Conservation (phyloP, 2,329 filamentous ascomycete species). For the Fusarium devonianum region DNA sequence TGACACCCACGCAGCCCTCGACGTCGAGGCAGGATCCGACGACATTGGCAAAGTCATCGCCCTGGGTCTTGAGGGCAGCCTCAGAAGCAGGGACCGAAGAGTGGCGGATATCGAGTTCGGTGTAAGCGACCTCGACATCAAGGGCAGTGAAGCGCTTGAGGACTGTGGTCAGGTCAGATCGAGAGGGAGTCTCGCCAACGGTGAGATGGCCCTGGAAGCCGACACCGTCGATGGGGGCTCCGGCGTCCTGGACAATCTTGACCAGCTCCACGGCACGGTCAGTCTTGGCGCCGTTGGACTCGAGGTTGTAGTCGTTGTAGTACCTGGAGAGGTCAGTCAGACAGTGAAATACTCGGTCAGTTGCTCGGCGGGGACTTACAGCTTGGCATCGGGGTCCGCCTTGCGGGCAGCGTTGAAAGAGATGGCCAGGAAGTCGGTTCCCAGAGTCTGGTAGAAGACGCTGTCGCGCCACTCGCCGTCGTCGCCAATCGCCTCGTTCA, state of each 20-base stretch:
- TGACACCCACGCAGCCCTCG: conserved; percentile 52
- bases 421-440: conserved; percentile 63
- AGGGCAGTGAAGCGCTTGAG: conserved; percentile 60
- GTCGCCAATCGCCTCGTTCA: conserved; percentile 69
- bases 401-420: conserved; percentile 64
- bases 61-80: conserved; percentile 54
- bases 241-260: conserved; percentile 53
- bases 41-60: conserved; percentile 53
- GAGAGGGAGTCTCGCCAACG: conserved; percentile 58
- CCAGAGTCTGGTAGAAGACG: conserved; percentile 64
- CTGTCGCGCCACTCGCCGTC: conserved; percentile 60
- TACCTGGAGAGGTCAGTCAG: conserved; percentile 40
- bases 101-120: conserved; percentile 67
- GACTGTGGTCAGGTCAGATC: conserved; percentile 52
- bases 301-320: conserved; percentile 68
- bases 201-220: conserved; percentile 69
- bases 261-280: conserved; percentile 55
- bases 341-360: rapidly evolving
- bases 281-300: conserved; percentile 58
- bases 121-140: conserved; percentile 65
- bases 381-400: conserved; percentile 62
- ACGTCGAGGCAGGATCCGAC: conserved; percentile 50
- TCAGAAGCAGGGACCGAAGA: conserved; percentile 53
- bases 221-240: conserved; percentile 67
- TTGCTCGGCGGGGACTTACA: conserved; percentile 42